These are phyloP conservation scores for Rugiboletus extremiorientalis DNA, from an alignment of 1,284 basidiomycete species.

Conservation along the genomic window DNA sequence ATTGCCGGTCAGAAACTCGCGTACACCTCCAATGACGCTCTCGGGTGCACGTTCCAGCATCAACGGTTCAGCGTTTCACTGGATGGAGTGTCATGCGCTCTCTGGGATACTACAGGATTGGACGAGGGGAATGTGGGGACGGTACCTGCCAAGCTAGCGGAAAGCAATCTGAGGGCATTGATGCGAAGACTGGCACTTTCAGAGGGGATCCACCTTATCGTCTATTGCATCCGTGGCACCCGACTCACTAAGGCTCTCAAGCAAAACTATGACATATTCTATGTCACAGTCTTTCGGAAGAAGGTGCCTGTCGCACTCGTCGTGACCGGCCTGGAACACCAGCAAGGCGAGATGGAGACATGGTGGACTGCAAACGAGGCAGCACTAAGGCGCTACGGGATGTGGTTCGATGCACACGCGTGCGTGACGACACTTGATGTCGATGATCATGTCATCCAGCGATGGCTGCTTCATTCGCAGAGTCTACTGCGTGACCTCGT, in stretches of 20 bases:
- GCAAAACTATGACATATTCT: constrained; percentile 24
- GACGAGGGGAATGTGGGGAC: constrained; percentile 26
- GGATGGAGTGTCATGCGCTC: no score
- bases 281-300: neutral
- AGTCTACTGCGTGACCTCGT: no score
- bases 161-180: neutral
- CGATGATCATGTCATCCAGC: no score
- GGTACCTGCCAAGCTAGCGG: neutral
- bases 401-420: no score
- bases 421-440: no score
- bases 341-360: no score
- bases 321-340: no score
- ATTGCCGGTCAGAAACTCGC: constrained; percentile 25
- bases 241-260: constrained; percentile 13
- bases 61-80: constrained; percentile 20
- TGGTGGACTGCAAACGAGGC: no score
- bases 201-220: constrained; percentile 32
- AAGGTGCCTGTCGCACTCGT: no score
- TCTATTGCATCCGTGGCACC: constrained; percentile 33
- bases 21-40: constrained; percentile 27
- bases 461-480: no score
- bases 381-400: no score
- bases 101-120: constrained; percentile 32
- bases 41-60: constrained; percentile 27
- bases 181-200: neutral